Conservation (phyloP, 2,329 filamentous ascomycete species). For the Verticillium longisporum region DNA sequence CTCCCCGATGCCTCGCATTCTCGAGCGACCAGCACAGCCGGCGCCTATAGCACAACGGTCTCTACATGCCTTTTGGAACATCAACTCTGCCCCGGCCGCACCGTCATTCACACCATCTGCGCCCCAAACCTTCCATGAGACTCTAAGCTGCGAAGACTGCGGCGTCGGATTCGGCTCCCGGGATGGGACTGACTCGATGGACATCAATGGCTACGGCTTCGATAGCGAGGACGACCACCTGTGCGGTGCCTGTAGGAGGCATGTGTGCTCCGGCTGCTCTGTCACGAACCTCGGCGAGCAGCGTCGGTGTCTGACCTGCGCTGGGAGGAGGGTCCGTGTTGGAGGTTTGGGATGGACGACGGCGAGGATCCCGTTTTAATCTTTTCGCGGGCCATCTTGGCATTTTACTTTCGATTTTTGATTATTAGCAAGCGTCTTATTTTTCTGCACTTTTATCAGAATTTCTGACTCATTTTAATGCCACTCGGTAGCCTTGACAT, state of each 20-base stretch:
- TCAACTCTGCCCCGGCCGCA: slow-evolving; percentile 30
- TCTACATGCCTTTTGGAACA: slow-evolving; percentile 56
- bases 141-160: slow-evolving; percentile 48
- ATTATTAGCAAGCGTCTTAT: not conserved
- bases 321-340: slow-evolving; percentile 24
- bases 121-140: slow-evolving; percentile 74
- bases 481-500: not conserved
- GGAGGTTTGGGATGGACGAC: slow-evolving; percentile 1
- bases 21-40: slow-evolving; percentile 6
- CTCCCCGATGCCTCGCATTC: slow-evolving; percentile 6
- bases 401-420: not conserved
- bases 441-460: not conserved
- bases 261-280: slow-evolving; percentile 53
- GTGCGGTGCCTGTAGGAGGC: slow-evolving; percentile 46
- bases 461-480: not conserved
- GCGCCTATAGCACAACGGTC: slow-evolving; percentile 34
- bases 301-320: slow-evolving; percentile 46
- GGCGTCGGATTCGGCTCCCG: slow-evolving; percentile 22
- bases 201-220: slow-evolving; percentile 25
- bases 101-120: slow-evolving; percentile 25
- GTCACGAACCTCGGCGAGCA: slow-evolving; percentile 50
- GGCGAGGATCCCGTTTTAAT: not conserved
- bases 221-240: slow-evolving; percentile 18
- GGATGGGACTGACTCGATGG: slow-evolving; percentile 24
- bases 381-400: not conserved